A percentile compares a stretch with the other conserved stretches of the same genome.
Evolutionary conservation across 129 eudicot genomes (phyloP).

Genomic region (Oenanthe sinensis): DNA sequence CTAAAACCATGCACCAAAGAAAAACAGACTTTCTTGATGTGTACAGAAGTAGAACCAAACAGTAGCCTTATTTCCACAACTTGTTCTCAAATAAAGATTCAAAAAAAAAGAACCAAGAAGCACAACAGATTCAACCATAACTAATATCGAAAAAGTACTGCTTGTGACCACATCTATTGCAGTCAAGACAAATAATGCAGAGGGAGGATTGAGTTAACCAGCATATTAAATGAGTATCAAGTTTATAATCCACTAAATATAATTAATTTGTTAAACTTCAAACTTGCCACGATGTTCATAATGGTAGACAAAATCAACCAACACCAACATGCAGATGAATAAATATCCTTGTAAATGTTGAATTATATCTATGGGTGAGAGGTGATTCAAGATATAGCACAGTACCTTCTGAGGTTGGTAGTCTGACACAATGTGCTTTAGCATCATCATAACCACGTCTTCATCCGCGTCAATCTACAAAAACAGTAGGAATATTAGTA

Average conservation of each 20-base stretch:
- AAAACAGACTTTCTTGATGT: neutral
- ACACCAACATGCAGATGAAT: neutral
- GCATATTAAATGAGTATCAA: neutral
- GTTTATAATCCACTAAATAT: neutral
- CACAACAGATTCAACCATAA: neutral
- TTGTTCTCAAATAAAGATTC: neutral
- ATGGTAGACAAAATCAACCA: neutral
- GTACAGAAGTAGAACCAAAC: neutral
- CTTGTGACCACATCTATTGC: neutral
- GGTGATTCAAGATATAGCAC: constrained; percentile 1
- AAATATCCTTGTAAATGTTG: neutral
- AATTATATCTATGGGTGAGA: neutral
- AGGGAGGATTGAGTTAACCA: neutral
- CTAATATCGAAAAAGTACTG: neutral
- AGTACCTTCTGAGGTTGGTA: constrained; percentile 75
- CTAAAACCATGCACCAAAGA: neutral
- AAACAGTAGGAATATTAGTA: constrained; percentile 7
- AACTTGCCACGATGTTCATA: neutral
- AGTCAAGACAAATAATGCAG: neutral
- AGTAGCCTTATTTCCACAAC: neutral
- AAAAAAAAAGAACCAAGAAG: neutral
- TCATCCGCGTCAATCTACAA: constrained; percentile 64
- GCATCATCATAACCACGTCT: constrained; percentile 49
- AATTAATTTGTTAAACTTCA: neutral
- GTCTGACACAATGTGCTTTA: constrained; percentile 54